Conservation (phyloP, 257 asterid species). For the Euphrasia confusa region DNA sequence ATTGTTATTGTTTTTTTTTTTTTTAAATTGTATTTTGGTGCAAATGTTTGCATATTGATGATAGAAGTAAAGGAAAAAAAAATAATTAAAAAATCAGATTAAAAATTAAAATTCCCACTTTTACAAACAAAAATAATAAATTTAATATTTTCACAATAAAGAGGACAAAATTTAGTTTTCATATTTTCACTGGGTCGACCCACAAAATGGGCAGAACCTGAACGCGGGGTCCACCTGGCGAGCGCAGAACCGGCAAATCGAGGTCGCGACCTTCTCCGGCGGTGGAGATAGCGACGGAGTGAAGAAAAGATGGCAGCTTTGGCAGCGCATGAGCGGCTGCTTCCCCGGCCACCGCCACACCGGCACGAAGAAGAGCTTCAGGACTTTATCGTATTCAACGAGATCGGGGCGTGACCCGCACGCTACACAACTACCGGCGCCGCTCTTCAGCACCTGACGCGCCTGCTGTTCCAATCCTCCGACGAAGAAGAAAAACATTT, state of each 20-base stretch:
- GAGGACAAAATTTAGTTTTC: too few relatives aligned
- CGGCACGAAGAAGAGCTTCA: constrained; percentile 77
- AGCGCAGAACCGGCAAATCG: constrained; percentile 47
- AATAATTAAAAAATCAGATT: too few relatives aligned
- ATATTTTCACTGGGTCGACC: constrained; percentile 35
- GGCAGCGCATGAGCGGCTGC: constrained; percentile 56
- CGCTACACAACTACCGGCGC: constrained; percentile 60
- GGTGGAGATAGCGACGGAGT: constrained; percentile 45
- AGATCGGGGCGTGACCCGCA: constrained; percentile 78
- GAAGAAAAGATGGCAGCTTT: constrained; percentile 58
- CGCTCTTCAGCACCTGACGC: constrained; percentile 56
- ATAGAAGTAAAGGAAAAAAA: too few relatives aligned
- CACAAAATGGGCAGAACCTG: constrained; percentile 75
- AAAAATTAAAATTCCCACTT: too few relatives aligned
- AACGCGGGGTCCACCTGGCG: constrained; percentile 48
- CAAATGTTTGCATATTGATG: too few relatives aligned
- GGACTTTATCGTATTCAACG: constrained; percentile 69
- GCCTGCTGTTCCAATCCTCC: constrained; percentile 79
- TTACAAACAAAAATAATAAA: too few relatives aligned
- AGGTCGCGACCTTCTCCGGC: constrained; percentile 28
- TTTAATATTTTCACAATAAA: too few relatives aligned
- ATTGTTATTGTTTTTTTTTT: neutral
- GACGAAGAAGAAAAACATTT: constrained; percentile 74
- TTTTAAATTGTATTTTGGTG: neutral
- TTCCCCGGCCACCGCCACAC: constrained; percentile 86